Percentiles rank a stretch among this genome's conserved stretches.
Evolutionary conservation across 169 alveolate species (phyloP).

Genomic region (Eimeria mitis): DNA sequence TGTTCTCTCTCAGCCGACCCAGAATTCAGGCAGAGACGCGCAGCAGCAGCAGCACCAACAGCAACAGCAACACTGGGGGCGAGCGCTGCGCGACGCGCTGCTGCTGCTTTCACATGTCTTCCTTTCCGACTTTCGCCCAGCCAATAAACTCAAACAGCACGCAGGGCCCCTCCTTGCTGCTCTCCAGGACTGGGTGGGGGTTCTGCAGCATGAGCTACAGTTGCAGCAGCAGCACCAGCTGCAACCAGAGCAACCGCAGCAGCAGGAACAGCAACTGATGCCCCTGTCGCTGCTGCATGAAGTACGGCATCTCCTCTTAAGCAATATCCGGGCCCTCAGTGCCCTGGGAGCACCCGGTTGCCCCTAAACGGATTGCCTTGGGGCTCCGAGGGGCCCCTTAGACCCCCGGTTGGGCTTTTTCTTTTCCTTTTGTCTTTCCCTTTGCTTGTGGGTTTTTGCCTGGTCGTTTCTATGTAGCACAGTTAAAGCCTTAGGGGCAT

Average conservation of each 20-base stretch:
- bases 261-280: conserved; percentile 14
- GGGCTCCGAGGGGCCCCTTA: conserved; percentile 16
- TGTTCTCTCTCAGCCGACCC: background rate
- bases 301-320: conserved; percentile 22
- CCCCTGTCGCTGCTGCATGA: background rate
- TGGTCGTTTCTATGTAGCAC: background rate
- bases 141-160: conserved; percentile 25
- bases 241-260: background rate
- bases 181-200: conserved; percentile 4
- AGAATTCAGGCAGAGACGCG: background rate
- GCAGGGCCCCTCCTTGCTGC: conserved; percentile 21
- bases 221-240: conserved; percentile 9
- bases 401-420: background rate
- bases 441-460: background rate
- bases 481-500: background rate
- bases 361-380: background rate
- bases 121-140: conserved; percentile 35
- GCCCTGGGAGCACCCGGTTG: conserved; percentile 33
- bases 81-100: conserved; percentile 52
- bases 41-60: conserved; percentile 69
- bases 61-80: conserved; percentile 14
- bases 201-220: conserved; percentile 24
- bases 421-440: background rate
- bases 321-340: background rate
- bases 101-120: conserved; percentile 41